A percentile compares a stretch with the other conserved stretches of the same genome.
These are phyloP conservation scores for Colletotrichum ledebouriae DNA, from an alignment of 2,329 filamentous ascomycete species.

Conservation along the genomic window DNA sequence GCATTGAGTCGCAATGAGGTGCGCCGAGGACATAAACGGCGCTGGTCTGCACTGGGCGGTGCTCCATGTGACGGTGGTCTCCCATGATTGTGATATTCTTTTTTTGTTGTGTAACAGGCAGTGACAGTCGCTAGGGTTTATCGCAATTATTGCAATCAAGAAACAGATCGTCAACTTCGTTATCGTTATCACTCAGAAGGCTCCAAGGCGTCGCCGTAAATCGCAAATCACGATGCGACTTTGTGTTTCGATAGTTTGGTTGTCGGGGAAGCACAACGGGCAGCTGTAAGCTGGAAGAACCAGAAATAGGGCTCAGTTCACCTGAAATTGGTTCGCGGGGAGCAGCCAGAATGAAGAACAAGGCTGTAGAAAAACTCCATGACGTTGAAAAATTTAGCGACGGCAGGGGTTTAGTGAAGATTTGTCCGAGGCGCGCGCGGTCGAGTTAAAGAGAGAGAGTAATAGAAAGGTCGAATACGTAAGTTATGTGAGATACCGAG, in stretches of 20 bases:
- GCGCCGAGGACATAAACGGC: conserved; percentile 62
- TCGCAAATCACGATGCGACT: conserved; percentile 9
- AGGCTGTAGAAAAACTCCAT: conserved; percentile 28
- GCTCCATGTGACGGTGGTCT: conserved; percentile 45
- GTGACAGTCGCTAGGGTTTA: neutral
- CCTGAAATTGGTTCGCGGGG: conserved; percentile 29
- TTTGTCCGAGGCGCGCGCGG: conserved; percentile 40
- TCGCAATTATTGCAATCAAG: neutral
- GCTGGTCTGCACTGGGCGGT: conserved; percentile 64
- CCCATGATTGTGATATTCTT: conserved; percentile 33
- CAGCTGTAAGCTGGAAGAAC: conserved; percentile 1
- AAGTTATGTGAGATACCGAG: conserved; percentile 39
- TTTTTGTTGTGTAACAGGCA: neutral
- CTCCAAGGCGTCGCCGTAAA: neutral
- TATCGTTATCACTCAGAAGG: conserved; percentile 20
- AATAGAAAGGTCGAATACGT: conserved; percentile 39
- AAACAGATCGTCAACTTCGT: conserved; percentile 27
- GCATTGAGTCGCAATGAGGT: conserved; percentile 54
- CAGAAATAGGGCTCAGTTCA: conserved; percentile 20
- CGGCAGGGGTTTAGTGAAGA: conserved; percentile 6
- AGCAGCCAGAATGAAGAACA: conserved; percentile 17
- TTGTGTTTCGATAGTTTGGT: neutral
- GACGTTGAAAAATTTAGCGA: conserved; percentile 35
- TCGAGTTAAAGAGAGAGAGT: conserved; percentile 28
- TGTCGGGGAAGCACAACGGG: neutral